phyloP scores from a whole-genome alignment of 441 rosid genomes.

The Daphne laureola region DNA sequence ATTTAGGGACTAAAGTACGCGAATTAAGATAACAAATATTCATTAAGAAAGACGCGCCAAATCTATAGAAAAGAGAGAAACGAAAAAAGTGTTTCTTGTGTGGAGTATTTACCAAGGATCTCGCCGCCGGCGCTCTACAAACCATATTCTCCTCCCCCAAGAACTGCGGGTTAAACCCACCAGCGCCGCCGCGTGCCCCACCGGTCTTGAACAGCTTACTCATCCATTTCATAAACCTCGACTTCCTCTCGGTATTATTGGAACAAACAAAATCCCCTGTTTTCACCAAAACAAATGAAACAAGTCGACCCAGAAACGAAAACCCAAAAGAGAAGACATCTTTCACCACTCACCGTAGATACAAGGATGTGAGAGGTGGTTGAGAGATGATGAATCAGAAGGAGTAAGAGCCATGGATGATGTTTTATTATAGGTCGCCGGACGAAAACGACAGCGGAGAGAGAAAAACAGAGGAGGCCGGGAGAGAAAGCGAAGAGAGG shows the following conservation, averaged over 20 bases:
- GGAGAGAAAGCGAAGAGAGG: slow-evolving; percentile 20
- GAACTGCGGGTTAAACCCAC: slow-evolving; percentile 46
- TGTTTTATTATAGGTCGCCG: slow-evolving; percentile 14
- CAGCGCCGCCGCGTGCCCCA: slow-evolving; percentile 28
- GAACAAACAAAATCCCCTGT: slow-evolving; percentile 76
- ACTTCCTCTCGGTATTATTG: slow-evolving; percentile 62
- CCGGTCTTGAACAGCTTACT: slow-evolving; percentile 65
- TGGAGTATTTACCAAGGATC: slow-evolving; percentile 45
- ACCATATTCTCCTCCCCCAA: slow-evolving; percentile 77
- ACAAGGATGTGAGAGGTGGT: slow-evolving; percentile 70
- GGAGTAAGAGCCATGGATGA: slow-evolving; percentile 44
- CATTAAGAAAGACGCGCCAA: not conserved
- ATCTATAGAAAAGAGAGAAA: not conserved
- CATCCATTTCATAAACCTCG: slow-evolving; percentile 88
- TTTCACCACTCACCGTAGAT: slow-evolving; percentile 47
- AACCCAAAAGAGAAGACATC: not conserved
- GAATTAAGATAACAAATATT: no score
- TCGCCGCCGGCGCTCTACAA: slow-evolving; percentile 49
- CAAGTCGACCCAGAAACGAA: not conserved
- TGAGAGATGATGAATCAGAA: slow-evolving; percentile 41
- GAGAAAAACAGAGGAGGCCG: slow-evolving; percentile 19
- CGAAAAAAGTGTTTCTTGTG: not conserved
- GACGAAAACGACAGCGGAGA: slow-evolving; percentile 34
- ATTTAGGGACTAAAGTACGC: no score
- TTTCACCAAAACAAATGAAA: slow-evolving; percentile 22